phyloP scores from a whole-genome alignment of 1,284 basidiomycete species.

The Melampsora medusae region DNA sequence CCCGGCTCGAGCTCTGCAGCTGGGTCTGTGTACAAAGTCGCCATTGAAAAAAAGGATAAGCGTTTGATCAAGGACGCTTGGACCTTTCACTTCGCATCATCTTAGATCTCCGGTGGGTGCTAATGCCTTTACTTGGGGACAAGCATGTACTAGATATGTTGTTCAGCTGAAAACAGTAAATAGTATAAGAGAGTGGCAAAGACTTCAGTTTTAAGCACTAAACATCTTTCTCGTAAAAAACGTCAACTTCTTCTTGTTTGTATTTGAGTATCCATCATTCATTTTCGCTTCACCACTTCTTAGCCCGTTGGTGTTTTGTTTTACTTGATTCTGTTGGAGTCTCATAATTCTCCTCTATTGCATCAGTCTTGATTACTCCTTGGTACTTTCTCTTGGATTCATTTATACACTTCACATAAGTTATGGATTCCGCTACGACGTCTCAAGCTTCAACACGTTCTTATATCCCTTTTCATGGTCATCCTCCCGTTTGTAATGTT shows the following conservation, averaged over 20 bases:
- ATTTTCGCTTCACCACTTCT: conserved; percentile 4
- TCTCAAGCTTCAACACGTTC: background rate
- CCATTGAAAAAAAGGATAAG: conserved; percentile 17
- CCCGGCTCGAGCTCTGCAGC: conserved; percentile 14
- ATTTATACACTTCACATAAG: no score
- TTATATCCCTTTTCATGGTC: background rate
- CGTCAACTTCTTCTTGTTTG: conserved; percentile 7
- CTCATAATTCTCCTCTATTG: no score
- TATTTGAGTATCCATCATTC: conserved; percentile 3
- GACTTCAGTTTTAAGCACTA: background rate
- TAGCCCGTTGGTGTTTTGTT: background rate
- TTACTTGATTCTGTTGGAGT: background rate
- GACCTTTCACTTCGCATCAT: conserved; percentile 11
- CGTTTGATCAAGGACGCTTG: conserved; percentile 23
- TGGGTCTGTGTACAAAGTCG: conserved; percentile 4
- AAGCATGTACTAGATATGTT: background rate
- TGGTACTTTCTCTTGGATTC: conserved; percentile 3
- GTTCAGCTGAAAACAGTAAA: background rate
- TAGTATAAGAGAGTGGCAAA: background rate
- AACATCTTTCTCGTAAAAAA: conserved; percentile 9
- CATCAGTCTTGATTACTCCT: background rate
- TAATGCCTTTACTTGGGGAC: conserved; percentile 13
- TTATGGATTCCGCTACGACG: background rate
- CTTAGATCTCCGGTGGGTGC: conserved; percentile 2
- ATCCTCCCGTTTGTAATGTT: conserved; percentile 22